Percentiles rank a stretch among this genome's conserved stretches.
These are phyloP conservation scores for Streptanthus diversifolius DNA, from an alignment of 345 rosid species.

Conservation along the genomic window DNA sequence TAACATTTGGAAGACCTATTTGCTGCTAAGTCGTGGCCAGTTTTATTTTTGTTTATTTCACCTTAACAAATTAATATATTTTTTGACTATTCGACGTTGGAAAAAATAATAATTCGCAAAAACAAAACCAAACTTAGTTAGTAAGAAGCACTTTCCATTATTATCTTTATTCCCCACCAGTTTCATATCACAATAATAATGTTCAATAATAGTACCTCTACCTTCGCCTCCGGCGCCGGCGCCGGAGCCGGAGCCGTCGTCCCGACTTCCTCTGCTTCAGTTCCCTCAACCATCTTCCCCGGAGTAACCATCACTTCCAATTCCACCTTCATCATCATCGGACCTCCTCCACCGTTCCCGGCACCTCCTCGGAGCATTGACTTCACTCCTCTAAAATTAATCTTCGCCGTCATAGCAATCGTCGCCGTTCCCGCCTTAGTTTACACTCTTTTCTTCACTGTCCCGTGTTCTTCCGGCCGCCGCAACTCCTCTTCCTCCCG, in stretches of 20 bases:
- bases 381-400: slow-evolving; percentile 61
- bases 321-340: slow-evolving; percentile 30
- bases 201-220: slow-evolving; percentile 27
- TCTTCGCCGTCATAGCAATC: slow-evolving; percentile 62
- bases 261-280: slow-evolving; percentile 5
- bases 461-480: slow-evolving; percentile 46
- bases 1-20: neutral
- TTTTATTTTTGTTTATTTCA: neutral
- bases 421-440: slow-evolving; percentile 65
- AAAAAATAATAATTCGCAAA: neutral
- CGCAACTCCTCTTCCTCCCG: slow-evolving; percentile 18
- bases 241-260: slow-evolving; percentile 5
- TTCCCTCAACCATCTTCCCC: slow-evolving; percentile 21
- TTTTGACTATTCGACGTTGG: slow-evolving; percentile 7
- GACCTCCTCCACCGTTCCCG: slow-evolving; percentile 60
- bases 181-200: slow-evolving; percentile 6
- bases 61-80: neutral
- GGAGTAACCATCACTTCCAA: slow-evolving; percentile 22
- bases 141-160: slow-evolving; percentile 24
- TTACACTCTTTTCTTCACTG: slow-evolving; percentile 58
- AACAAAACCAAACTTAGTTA: neutral
- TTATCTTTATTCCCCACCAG: neutral
- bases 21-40: neutral
- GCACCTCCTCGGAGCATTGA: slow-evolving; percentile 49
- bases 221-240: slow-evolving; percentile 1